phyloP scores from a whole-genome alignment of 169 alveolate genomes.

The Plasmodium blacklocki region DNA sequence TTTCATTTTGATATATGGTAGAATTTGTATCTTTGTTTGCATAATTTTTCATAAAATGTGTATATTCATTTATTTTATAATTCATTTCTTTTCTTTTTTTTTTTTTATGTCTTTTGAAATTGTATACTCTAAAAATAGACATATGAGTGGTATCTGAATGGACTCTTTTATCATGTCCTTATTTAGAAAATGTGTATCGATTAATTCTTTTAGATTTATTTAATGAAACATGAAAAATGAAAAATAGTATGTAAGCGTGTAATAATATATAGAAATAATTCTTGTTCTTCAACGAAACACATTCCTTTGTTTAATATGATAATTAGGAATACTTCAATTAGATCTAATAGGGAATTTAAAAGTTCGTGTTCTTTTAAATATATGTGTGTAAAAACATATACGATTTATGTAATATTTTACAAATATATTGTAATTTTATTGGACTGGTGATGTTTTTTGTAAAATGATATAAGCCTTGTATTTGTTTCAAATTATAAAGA shows the following conservation, averaged over 20 bases:
- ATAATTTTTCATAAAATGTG: neutral
- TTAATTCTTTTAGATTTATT: constrained; percentile 7
- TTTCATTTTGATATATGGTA: neutral
- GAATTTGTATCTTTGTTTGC: neutral
- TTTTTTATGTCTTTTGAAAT: neutral
- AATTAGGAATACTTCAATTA: constrained; percentile 5
- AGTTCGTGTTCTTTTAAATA: neutral
- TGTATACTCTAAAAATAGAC: neutral
- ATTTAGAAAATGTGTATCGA: neutral
- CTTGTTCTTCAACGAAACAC: neutral
- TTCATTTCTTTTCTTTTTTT: neutral
- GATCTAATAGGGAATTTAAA: neutral
- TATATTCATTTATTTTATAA: neutral
- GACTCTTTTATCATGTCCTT: neutral
- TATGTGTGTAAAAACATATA: neutral
- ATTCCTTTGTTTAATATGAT: constrained; percentile 2
- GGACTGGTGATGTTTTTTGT: neutral
- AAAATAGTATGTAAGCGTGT: neutral
- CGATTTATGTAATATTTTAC: neutral
- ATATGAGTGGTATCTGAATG: neutral
- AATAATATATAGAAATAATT: neutral
- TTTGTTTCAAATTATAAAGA: too few species aligned
- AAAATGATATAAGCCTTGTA: too few species aligned
- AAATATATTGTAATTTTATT: neutral
- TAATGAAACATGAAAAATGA: neutral